Evolutionary conservation across 768 basidiomycete species (phyloP).

Genomic region (Albatrellus ellisii): DNA sequence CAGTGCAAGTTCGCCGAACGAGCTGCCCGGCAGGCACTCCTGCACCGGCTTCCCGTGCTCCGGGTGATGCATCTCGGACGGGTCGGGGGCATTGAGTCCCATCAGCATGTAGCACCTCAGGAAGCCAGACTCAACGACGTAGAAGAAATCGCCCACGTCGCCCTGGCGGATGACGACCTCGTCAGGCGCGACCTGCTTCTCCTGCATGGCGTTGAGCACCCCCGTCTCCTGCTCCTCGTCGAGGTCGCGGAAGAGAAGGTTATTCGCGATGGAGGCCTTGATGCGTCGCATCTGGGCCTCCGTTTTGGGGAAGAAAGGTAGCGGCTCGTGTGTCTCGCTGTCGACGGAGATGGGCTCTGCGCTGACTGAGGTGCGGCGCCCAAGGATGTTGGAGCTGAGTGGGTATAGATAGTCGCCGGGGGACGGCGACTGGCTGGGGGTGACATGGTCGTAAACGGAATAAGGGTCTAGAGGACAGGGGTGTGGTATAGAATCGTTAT

Average conservation of each 20-base stretch:
- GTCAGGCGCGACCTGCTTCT: conserved; percentile 52
- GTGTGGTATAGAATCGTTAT: conserved; percentile 44
- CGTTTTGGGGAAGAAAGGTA: conserved; percentile 70
- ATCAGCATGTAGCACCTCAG: conserved; percentile 73
- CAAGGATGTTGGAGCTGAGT: conserved; percentile 67
- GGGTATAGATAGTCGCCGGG: conserved; percentile 60
- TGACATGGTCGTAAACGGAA: conserved; percentile 21
- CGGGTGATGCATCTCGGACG: conserved; percentile 44
- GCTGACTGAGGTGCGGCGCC: conserved; percentile 86
- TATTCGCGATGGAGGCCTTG: conserved; percentile 72
- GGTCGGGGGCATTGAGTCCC: conserved; percentile 55
- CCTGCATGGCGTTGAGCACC: conserved; percentile 92
- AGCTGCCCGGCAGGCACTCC: conserved; percentile 72
- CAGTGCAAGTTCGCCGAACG: conserved; percentile 91
- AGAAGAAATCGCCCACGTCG: conserved; percentile 94
- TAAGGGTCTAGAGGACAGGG: conserved; percentile 32
- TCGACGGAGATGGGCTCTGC: conserved; percentile 92
- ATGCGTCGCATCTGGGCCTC: conserved; percentile 80
- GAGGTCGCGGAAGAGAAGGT: conserved; percentile 92
- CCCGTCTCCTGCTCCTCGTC: conserved; percentile 93
- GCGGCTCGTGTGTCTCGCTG: conserved; percentile 45
- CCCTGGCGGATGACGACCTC: conserved; percentile 96
- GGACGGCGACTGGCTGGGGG: conserved; percentile 20
- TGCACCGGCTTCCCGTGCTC: conserved; percentile 80
- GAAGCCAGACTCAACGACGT: conserved; percentile 85